Evolutionary conservation across 2,329 filamentous ascomycete species (phyloP), one percentile per base, ranked within the genome.

Genomic region (Ascosphaera acerosa): DNA sequence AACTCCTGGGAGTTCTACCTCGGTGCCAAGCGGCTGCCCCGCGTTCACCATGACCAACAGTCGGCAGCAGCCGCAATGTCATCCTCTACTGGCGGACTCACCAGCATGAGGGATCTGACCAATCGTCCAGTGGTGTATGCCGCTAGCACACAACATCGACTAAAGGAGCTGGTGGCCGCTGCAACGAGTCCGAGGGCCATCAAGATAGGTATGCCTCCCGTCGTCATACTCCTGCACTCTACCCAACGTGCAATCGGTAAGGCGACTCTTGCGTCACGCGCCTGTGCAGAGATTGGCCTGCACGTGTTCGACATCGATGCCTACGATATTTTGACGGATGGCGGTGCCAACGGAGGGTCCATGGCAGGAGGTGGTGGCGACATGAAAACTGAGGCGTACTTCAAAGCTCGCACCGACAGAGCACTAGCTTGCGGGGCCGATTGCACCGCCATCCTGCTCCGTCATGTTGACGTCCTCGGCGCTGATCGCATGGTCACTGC

Each of bases 221-320:
- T 92, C 10, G 80, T 82, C 1, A 74, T 97, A 20, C 61, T 97
- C 3, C 58, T 97, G 4, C 76, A 77, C 2, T 94, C 87, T 2
- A 89, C 80, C 2, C 87, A 97, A 50, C 70, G 87, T 28, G 77
- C 78, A 36, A 90, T 94, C 41, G 87, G 87, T 31, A 97, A 97
- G 49, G 62, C 76, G n/a, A 76, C 72, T 2, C 55, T 81, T 15
- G 78, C 78, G 0, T 62, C 59, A 1, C 66, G 68, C 27, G 81
- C 82, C 3, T 90, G 81, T 48, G 65, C 75, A 2, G 84, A 92
- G 43, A 73, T 92, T 37, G 87, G 87, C 3, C 59, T 94, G 10
- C 87, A 97, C 48, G 76, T 71, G 0, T 94, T 91, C 47, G 54
- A 67, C 1, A 76, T 97, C 32, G 81, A 94, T 48, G 76, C 78